Base-by-base conservation (phyloP, 345 rosid species). In the Hevea brasiliensis region DNA sequence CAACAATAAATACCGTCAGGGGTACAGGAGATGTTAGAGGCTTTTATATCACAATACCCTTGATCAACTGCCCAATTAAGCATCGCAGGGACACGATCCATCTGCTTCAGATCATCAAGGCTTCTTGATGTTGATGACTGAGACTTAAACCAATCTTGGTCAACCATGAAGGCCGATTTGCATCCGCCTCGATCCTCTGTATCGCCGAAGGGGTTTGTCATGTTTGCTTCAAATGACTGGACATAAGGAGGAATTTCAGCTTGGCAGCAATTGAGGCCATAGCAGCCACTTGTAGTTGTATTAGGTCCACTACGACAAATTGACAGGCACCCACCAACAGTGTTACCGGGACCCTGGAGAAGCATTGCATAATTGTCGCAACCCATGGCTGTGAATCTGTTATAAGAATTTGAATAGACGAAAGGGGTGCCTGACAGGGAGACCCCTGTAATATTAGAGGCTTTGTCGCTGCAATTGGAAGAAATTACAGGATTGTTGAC, bases 191-290 rank as follows among this genome's bases (percentile, higher is more conserved):
- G 7, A 4, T 20, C 11, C n/a, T 1, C 20, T 8, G 0, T 12
- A 18, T 1, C 5, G 11, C 12, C 0, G 2, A 53, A 13, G 32
- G 13, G 13, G 58, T 12, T 45, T 7, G 3, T 32, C 74, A 71
- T 71, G 7, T 4, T 9, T 18, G 15, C 67, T 29, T 18, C 6
- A 8, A 60, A 71, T n/a, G 67, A 48, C 8, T 20, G 50, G 20
- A 71, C n/a, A 54, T 50, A 0, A 8, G 74, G 74, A 26, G 75
- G 75, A 61, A 72, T 32, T 14, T 60, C 32, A 29, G 50, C 14
- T 60, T 72, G 75, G 13, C 67, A 72, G 45, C 75, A 72, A 0
- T 47, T 61, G 26, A 72, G 17, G 32, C 75, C 75, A 72, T 61
- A 32, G 24, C 75, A 72, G 26, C 68, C 47, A 20, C 35, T n/a